A percentile compares a stretch with the other conserved stretches of the same genome.
Evolutionary conservation across 140 eudicot genomes (phyloP).

Genomic region (Cichorium intybus): DNA sequence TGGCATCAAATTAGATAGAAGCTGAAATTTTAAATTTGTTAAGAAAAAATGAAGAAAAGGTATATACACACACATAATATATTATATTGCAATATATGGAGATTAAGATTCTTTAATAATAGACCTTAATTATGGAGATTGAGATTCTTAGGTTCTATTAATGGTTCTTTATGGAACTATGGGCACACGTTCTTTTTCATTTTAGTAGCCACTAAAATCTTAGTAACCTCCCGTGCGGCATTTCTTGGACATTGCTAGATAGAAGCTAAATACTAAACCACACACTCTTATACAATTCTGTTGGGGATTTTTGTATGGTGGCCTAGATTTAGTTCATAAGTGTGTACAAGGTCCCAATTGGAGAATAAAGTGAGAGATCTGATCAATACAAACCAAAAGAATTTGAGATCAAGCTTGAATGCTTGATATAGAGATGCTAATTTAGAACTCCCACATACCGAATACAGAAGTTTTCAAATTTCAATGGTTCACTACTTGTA

Average conservation of each 20-base stretch:
- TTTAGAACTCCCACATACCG: constrained; percentile 14
- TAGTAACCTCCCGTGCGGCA: not conserved
- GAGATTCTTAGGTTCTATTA: not conserved
- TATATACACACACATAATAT: constrained; percentile 2
- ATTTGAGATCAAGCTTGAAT: constrained; percentile 8
- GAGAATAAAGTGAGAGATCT: constrained; percentile 4
- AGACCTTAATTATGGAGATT: not conserved
- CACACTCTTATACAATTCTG: not conserved
- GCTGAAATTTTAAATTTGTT: not conserved
- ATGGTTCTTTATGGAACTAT: not conserved
- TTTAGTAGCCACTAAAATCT: not conserved
- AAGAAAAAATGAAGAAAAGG: not conserved
- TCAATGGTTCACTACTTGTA: not conserved
- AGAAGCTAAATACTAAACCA: not conserved
- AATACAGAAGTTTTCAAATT: not conserved
- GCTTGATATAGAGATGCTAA: not conserved
- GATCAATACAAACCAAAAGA: constrained; percentile 10
- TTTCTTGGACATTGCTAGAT: not conserved
- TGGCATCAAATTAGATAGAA: not conserved
- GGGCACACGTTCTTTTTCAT: not conserved
- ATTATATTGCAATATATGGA: not conserved
- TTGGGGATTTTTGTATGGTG: not conserved
- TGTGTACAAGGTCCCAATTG: not conserved
- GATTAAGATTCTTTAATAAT: not conserved
- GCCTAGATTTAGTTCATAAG: not conserved